Conservation (phyloP, 306 rosid species). For the Arachis hypogaea region DNA sequence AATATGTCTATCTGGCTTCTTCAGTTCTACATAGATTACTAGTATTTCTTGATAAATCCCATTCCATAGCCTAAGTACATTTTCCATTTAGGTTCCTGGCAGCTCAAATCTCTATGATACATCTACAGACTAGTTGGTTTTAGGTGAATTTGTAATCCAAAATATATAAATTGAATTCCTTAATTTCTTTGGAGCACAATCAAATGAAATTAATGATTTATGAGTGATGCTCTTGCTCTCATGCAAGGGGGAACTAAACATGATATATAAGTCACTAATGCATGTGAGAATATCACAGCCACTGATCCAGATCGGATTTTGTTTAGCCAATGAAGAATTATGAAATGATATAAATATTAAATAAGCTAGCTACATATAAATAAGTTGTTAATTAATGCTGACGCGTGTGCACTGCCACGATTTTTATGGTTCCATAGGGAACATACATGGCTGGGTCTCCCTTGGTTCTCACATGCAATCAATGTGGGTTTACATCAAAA, state of each 20-base stretch:
- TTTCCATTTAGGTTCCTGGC: conserved; percentile 20
- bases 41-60: conserved; percentile 24
- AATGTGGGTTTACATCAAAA: conserved; percentile 43
- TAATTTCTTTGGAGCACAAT: conserved; percentile 1
- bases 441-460: conserved; percentile 26
- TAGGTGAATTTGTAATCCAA: conserved; percentile 17
- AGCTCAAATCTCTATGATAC: conserved; percentile 46
- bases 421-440: conserved; percentile 40
- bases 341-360: background rate
- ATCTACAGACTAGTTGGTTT: conserved; percentile 24
- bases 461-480: conserved; percentile 41
- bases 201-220: conserved; percentile 28
- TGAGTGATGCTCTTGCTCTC: conserved; percentile 14
- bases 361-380: background rate
- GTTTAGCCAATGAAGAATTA: conserved; percentile 29
- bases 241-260: conserved; percentile 8
- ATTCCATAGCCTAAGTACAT: background rate
- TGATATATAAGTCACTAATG: conserved; percentile 15
- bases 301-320: conserved; percentile 44
- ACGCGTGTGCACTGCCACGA: conserved; percentile 44
- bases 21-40: background rate
- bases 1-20: conserved; percentile 33
- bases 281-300: conserved; percentile 59
- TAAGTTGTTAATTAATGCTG: conserved; percentile 25
- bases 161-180: background rate